phyloP scores from a whole-genome alignment of 192 early-diverging fungal genomes.

The Umbelopsis sp. region DNA sequence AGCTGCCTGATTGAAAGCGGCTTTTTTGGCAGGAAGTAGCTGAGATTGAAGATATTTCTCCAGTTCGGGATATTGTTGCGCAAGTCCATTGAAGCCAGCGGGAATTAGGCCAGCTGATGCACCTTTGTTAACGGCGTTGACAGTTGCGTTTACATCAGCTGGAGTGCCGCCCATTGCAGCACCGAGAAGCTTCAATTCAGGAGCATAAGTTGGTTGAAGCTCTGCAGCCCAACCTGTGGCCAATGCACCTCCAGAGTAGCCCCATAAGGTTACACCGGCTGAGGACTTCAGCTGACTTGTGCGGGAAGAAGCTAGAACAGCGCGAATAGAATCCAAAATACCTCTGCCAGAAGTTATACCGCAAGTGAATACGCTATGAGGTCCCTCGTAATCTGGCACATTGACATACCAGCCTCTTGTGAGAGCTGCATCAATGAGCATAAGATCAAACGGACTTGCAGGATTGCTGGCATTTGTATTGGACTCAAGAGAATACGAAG shows the following conservation, averaged over 20 bases:
- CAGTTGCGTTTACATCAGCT: slow-evolving; percentile 18
- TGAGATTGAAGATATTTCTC: slow-evolving; percentile 1
- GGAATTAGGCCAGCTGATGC: background rate
- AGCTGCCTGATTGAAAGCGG: background rate
- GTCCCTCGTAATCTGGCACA: slow-evolving; percentile 20
- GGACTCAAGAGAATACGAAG: background rate
- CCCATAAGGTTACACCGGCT: slow-evolving; percentile 9
- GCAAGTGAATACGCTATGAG: slow-evolving; percentile 2
- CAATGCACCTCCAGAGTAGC: slow-evolving; percentile 24
- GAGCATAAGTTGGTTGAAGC: slow-evolving; percentile 22
- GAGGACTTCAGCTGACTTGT: background rate
- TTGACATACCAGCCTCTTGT: slow-evolving; percentile 14
- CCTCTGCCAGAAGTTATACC: slow-evolving; percentile 12
- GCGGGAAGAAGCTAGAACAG: background rate
- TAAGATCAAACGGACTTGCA: slow-evolving; percentile 4
- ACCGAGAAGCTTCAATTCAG: slow-evolving; percentile 19
- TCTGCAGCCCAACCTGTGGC: slow-evolving; percentile 22
- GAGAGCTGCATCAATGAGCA: slow-evolving; percentile 18
- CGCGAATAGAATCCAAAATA: slow-evolving; percentile 20
- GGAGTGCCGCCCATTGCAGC: slow-evolving; percentile 24
- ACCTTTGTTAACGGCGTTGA: slow-evolving; percentile 21
- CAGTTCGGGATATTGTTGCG: slow-evolving; percentile 3
- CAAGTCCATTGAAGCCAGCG: slow-evolving; percentile 9
- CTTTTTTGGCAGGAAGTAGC: slow-evolving; percentile 8
- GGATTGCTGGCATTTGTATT: background rate